phyloP scores from a whole-genome alignment of 192 early-diverging fungal genomes.

The Phlyctochytrium planicorne region DNA sequence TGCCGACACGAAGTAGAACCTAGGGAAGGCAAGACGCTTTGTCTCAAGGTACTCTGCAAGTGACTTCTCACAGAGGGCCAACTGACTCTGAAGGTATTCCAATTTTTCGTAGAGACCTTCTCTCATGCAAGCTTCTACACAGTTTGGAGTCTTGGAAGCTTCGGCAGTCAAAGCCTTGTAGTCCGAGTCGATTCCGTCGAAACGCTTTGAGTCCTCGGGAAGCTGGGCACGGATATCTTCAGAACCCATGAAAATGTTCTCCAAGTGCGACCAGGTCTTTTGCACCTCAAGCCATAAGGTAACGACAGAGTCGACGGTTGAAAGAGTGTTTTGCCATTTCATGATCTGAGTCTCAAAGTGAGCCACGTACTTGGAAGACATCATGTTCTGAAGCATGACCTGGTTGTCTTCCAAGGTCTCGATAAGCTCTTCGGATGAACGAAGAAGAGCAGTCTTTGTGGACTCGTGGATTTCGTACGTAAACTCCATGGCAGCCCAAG shows the following conservation, averaged over 20 bases:
- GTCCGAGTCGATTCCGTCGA: slow-evolving; percentile 57
- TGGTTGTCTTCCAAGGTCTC: slow-evolving; percentile 70
- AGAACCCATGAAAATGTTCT: slow-evolving; percentile 68
- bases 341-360: slow-evolving; percentile 65
- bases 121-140: slow-evolving; percentile 55
- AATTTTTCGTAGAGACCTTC: slow-evolving; percentile 56
- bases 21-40: slow-evolving; percentile 62
- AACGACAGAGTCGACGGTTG: slow-evolving; percentile 57
- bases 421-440: slow-evolving; percentile 62
- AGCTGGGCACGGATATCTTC: slow-evolving; percentile 66
- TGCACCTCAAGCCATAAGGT: slow-evolving; percentile 66
- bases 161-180: slow-evolving; percentile 62
- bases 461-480: slow-evolving; percentile 63
- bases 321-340: slow-evolving; percentile 63
- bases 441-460: slow-evolving; percentile 47
- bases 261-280: slow-evolving; percentile 65
- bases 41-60: slow-evolving; percentile 67
- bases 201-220: slow-evolving; percentile 63
- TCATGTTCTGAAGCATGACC: slow-evolving; percentile 70
- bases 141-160: slow-evolving; percentile 58
- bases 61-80: slow-evolving; percentile 67
- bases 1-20: slow-evolving; percentile 67
- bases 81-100: slow-evolving; percentile 55
- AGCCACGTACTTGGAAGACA: slow-evolving; percentile 63
- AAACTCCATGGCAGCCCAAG: slow-evolving; percentile 64